These are phyloP conservation scores for Ceratocystis albifundus DNA, from an alignment of 2,329 filamentous ascomycete genomes.

Conservation along the genomic window DNA sequence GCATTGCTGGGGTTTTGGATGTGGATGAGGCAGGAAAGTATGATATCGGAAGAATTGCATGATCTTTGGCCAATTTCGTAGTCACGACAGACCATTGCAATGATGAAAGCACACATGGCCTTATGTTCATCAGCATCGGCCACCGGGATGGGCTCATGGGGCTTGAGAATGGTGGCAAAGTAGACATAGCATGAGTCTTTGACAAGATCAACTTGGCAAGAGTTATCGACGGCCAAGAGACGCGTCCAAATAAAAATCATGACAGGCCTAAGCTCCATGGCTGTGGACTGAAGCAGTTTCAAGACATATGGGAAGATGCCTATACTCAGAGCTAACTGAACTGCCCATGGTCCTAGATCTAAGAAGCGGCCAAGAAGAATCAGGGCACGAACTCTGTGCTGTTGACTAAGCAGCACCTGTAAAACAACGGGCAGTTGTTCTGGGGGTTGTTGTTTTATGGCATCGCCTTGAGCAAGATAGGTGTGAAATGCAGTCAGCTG, in stretches of 20 bases:
- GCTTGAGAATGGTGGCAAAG: conserved; percentile 85
- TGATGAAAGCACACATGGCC: conserved; percentile 97
- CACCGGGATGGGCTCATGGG: conserved; percentile 69
- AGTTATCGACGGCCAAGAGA: conserved; percentile 86
- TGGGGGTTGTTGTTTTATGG: conserved; percentile 72
- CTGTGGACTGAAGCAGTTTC: conserved; percentile 89
- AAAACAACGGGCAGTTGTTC: conserved; percentile 94
- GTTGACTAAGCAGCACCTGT: conserved; percentile 89
- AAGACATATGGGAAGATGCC: conserved; percentile 99
- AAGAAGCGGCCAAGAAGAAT: conserved; percentile 88
- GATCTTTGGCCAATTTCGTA: conserved; percentile 87
- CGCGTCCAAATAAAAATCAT: conserved; percentile 99
- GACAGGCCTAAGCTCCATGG: conserved; percentile 85
- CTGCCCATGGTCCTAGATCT: conserved; percentile 92
- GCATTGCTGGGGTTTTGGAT: conserved; percentile 78
- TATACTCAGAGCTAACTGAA: conserved; percentile 94
- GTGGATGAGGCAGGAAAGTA: conserved; percentile 75
- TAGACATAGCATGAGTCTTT: conserved; percentile 97
- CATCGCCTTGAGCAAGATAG: conserved; percentile 71
- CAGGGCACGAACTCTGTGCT: conserved; percentile 79
- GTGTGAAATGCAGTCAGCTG: conserved; percentile 96
- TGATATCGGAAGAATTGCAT: conserved; percentile 80
- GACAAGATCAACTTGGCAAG: conserved; percentile 83
- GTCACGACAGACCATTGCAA: conserved; percentile 92
- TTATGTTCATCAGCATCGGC: conserved; percentile 87